Base-by-base conservation (phyloP, 179 eudicot species). In the Actinidia arguta region DNA sequence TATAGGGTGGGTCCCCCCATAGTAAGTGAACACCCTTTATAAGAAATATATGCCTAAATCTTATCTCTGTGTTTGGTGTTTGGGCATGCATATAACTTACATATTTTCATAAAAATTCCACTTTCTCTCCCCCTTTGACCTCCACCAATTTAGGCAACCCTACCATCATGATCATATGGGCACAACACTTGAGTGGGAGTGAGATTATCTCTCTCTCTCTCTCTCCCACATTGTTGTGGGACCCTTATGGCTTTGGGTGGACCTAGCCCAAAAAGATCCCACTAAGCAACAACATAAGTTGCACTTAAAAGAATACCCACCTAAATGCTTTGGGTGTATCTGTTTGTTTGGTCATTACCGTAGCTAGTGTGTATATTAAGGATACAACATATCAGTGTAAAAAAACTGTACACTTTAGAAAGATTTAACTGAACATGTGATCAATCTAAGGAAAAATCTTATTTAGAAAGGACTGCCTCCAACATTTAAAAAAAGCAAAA, bases 101-200 rank as follows among this genome's bases (percentile, higher is more conserved):
- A n/a, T n/a, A n/a, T n/a, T n/a, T n/a, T n/a, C n/a, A n/a, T n/a
- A n/a, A 52, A 69, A 25, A 42, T 68, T 69, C 82, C 82, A 80
- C 82, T 69, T 70, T 80, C 82, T 42, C 3, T 44, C 14, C 44
- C 82, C 82, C 67, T 70, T 69, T 80, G 82, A 70, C 82, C n/a
- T n/a, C 76, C 82, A 70, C 67, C 82, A 54, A 54, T 70, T 55
- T 80, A 55, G 44, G 76, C 75, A 79, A 69, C 66, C 67, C 54
- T 42, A 42, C 67, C 82, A 80, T 54, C 68, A 80, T 80, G 76
- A 69, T n/a, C n/a, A n/a, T 31, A 51, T 78, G 62, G 76, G 55
- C 67, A 69, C n/a, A 70, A 70, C 55, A 54, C 68, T 80, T 55
- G 13, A 6, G 70, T 80, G 63, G 14, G 44, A 18, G 52, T 69